phyloP scores from a whole-genome alignment of 2,329 filamentous ascomycete genomes.

The Aureobasidium sp. region DNA sequence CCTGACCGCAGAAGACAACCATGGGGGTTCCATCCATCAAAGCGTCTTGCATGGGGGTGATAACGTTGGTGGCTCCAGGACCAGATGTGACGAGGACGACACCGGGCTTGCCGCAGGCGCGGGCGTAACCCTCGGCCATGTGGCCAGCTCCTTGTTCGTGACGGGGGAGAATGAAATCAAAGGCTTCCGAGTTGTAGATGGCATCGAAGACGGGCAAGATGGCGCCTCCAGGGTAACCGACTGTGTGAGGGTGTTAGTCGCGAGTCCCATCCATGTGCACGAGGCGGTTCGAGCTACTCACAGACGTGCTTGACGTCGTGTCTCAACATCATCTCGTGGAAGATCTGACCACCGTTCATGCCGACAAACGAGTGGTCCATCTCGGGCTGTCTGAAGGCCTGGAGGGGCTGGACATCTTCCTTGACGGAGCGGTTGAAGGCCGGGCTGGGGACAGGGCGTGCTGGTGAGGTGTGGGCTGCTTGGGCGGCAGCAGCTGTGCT shows the following conservation, averaged over 20 bases:
- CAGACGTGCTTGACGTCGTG: conserved; percentile 89
- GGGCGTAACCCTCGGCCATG: conserved; percentile 96
- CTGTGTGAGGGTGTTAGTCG: conserved; percentile 22
- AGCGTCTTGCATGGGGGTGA: conserved; percentile 94
- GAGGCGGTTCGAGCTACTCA: conserved; percentile 42
- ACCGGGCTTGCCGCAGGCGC: conserved; percentile 85
- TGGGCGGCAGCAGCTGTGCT: conserved; percentile 33
- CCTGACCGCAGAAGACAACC: conserved; percentile 93
- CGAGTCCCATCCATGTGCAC: neutral
- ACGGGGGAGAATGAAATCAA: conserved; percentile 88
- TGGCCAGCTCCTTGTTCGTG: conserved; percentile 98
- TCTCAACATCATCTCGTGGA: conserved; percentile 98
- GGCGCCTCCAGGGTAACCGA: conserved; percentile 79
- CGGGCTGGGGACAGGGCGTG: conserved; percentile 35
- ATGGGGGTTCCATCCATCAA: conserved; percentile 91
- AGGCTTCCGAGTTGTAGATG: conserved; percentile 95
- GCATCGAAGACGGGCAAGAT: conserved; percentile 98
- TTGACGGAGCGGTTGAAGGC: conserved; percentile 40
- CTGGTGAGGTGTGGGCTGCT: conserved; percentile 21
- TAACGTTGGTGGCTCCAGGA: conserved; percentile 90
- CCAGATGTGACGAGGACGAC: conserved; percentile 96
- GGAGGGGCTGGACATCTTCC: conserved; percentile 36
- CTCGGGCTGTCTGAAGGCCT: conserved; percentile 38
- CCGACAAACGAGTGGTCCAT: conserved; percentile 67
- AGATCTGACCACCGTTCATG: conserved; percentile 91